phyloP scores from a whole-genome alignment of 148 eudicot species.

The Rhododendron griersonianum region DNA sequence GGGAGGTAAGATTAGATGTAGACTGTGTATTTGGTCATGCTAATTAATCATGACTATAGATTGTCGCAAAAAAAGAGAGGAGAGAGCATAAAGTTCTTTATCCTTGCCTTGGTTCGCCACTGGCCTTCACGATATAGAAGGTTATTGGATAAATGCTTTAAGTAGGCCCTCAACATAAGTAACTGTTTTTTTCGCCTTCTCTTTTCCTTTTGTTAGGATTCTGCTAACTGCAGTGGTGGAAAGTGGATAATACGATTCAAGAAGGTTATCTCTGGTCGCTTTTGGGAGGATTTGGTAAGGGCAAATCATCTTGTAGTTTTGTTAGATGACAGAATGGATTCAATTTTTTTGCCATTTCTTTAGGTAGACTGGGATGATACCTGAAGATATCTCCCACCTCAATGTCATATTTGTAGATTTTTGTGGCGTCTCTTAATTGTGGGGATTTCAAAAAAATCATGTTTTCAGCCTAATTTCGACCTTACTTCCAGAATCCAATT shows the following conservation, averaged over 20 bases:
- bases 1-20: conserved; percentile 61
- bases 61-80: neutral
- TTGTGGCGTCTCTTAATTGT: neutral
- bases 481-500: neutral
- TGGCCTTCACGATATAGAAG: neutral
- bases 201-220: conserved; percentile 48
- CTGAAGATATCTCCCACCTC: neutral
- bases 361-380: neutral
- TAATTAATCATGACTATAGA: neutral
- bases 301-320: neutral
- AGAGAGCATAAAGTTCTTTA: neutral
- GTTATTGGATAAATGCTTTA: neutral
- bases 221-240: conserved; percentile 94
- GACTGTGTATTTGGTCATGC: neutral
- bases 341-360: neutral
- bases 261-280: conserved; percentile 85
- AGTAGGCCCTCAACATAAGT: neutral
- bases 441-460: too few species aligned
- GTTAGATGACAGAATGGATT: neutral
- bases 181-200: neutral
- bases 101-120: neutral
- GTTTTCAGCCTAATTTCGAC: neutral
- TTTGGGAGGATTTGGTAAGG: conserved; percentile 95
- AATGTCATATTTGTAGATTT: neutral
- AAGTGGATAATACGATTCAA: conserved; percentile 97